Base-by-base conservation (phyloP, 1,139 yeast species). In the Yamadazyma kanchanaburiensis region DNA sequence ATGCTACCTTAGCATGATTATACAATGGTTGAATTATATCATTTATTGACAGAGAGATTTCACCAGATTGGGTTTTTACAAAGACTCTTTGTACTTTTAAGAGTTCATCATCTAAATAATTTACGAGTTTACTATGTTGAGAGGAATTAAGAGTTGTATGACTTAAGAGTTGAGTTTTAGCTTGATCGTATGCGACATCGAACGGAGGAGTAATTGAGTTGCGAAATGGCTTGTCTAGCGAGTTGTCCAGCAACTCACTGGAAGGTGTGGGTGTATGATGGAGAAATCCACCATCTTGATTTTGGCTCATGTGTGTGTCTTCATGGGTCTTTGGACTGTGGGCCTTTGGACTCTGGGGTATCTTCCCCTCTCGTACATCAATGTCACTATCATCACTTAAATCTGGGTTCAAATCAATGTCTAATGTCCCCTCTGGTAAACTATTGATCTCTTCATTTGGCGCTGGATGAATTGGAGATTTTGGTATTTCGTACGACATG, bases 91-190 rank as follows among this genome's bases (percentile, higher is more conserved):
- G 88, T 3, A 85, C 64, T 13, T 58, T 55, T 39, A 80, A 58
- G 21, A 83, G 54, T 37, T 70, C 59, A 5, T 66, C 73, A 46
- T 86, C 95, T 10, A 82, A 53, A 43, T 77, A 81, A 25, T 70
- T 68, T 25, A 79, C 58, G 32, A 84, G 62, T 42, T 71, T 70
- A 35, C 81, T 74, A 46, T 80, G 85, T 50, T 84, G 91, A 2
- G 42, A 29, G 8, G 40, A 38, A 11, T 48, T 32, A 15, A 53
- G 38, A 2, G 35, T 22, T 7, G 12, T 12, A 29, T 43, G 46
- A 12, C 25, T 4, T 3, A 4, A 2, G 12, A 42, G 32, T 12
- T 39, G 30, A 2, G 15, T 5, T 12, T 24, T 16, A 2, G 36
- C 31, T 3, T 13, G 12, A 12, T 33, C 40, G 24, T 41, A 42